phyloP scores from a whole-genome alignment of 176 grass and related monocot species.

The Eleusine indica region DNA sequence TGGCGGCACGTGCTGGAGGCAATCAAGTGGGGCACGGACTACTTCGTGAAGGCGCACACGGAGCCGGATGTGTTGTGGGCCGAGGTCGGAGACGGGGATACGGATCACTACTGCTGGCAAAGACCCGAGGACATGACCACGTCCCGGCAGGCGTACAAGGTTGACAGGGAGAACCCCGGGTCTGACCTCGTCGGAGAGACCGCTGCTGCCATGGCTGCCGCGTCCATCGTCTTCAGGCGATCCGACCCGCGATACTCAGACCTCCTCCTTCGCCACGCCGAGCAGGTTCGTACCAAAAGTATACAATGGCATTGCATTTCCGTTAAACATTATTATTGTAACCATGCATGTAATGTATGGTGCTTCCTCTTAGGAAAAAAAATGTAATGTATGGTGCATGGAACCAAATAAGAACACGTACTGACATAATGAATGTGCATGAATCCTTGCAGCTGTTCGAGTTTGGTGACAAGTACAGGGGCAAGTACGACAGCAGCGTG shows the following conservation, averaged over 20 bases:
- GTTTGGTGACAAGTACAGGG: slow-evolving; percentile 52
- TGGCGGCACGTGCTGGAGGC: slow-evolving; percentile 63
- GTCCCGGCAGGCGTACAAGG: slow-evolving; percentile 46
- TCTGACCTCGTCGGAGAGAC: slow-evolving; percentile 55
- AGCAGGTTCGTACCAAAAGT: slow-evolving; percentile 5
- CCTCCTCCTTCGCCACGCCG: slow-evolving; percentile 49
- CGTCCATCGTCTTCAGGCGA: slow-evolving; percentile 46
- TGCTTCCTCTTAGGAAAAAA: no score
- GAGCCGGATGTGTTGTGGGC: slow-evolving; percentile 59
- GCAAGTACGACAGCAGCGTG: slow-evolving; percentile 55
- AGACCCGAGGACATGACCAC: slow-evolving; percentile 69
- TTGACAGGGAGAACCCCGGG: slow-evolving; percentile 43
- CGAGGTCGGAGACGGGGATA: slow-evolving; percentile 60
- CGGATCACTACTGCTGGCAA: slow-evolving; percentile 65
- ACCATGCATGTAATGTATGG: no score
- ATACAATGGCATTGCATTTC: neutral
- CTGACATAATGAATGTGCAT: neutral
- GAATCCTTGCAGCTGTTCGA: slow-evolving; percentile 33
- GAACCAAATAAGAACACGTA: neutral
- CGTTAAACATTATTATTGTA: neutral
- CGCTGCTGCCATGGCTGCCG: slow-evolving; percentile 49
- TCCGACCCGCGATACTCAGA: slow-evolving; percentile 36
- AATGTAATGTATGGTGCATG: no score
- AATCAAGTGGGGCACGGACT: slow-evolving; percentile 95
- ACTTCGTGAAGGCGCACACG: slow-evolving; percentile 91